Percentiles rank a stretch among this genome's conserved stretches.
Evolutionary conservation across 306 rosid genomes (phyloP).

Genomic region (Pterocarpus santalinus): DNA sequence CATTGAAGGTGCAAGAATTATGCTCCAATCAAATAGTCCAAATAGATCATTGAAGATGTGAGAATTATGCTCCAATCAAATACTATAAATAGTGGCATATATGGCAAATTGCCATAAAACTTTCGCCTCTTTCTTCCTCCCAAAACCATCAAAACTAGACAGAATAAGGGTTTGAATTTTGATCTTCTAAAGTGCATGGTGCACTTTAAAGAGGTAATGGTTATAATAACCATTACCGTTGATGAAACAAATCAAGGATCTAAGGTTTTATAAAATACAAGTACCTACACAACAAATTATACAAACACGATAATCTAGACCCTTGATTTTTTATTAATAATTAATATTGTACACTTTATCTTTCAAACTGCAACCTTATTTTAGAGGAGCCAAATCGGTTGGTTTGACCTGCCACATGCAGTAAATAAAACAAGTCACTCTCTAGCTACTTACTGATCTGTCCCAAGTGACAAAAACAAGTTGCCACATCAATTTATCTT

Average conservation of each 20-base stretch:
- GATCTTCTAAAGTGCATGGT: neutral
- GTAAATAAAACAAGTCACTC: constrained; percentile 16
- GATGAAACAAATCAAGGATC: neutral
- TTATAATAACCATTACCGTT: neutral
- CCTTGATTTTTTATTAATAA: neutral
- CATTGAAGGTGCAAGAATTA: no score
- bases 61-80: no score
- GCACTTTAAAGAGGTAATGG: neutral
- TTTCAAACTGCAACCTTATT: neutral
- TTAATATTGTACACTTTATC: neutral
- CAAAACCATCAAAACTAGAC: no score
- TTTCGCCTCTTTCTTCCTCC: no score
- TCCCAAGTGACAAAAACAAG: neutral
- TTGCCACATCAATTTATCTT: neutral
- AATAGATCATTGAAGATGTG: no score
- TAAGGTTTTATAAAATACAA: neutral
- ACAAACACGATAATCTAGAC: neutral
- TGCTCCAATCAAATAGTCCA: no score
- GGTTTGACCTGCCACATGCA: neutral
- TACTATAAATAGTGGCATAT: no score
- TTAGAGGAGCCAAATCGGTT: neutral
- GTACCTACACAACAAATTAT: neutral
- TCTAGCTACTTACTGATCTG: constrained; percentile 7
- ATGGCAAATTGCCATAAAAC: no score
- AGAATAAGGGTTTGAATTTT: no score